Conservation (phyloP, 2,329 filamentous ascomycete genomes). For the Paecilomyces sp. region DNA sequence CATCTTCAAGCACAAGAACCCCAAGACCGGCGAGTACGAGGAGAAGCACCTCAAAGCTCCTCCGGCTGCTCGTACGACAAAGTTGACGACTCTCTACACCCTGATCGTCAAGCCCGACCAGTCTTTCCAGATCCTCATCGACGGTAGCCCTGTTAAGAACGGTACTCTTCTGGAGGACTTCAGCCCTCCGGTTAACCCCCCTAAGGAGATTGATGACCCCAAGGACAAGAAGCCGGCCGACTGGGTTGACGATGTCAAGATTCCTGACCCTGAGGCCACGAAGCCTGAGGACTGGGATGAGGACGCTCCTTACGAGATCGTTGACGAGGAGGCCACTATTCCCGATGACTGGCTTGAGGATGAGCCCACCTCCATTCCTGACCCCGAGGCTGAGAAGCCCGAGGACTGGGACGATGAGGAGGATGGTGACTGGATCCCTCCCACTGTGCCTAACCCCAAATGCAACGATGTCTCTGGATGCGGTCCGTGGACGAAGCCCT, state of each 20-base stretch:
- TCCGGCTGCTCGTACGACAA: slow-evolving; percentile 79
- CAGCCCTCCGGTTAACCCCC: slow-evolving; percentile 83
- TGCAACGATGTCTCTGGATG: slow-evolving; percentile 89
- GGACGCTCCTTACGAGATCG: slow-evolving; percentile 92
- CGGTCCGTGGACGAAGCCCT: slow-evolving; percentile 83
- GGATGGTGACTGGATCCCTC: slow-evolving; percentile 93
- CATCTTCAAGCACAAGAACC: slow-evolving; percentile 99
- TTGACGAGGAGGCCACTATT: slow-evolving; percentile 84
- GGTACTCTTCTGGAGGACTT: slow-evolving; percentile 94
- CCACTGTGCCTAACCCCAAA: slow-evolving; percentile 90
- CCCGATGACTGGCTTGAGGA: slow-evolving; percentile 95
- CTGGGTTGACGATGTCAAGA: slow-evolving; percentile 92
- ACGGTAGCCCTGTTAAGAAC: slow-evolving; percentile 80
- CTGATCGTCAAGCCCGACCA: slow-evolving; percentile 95
- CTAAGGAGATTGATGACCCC: slow-evolving; percentile 87
- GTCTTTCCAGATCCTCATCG: slow-evolving; percentile 86
- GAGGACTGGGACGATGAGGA: slow-evolving; percentile 99
- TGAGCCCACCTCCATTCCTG: slow-evolving; percentile 73
- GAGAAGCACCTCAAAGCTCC: slow-evolving; percentile 93
- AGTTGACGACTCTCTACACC: slow-evolving; percentile 92
- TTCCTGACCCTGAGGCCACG: slow-evolving; percentile 82
- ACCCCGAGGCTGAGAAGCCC: slow-evolving; percentile 94
- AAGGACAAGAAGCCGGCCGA: slow-evolving; percentile 90
- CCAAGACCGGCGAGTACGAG: slow-evolving; percentile 98
- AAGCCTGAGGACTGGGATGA: slow-evolving; percentile 99